Percentiles rank a stretch among this genome's conserved stretches.
These are phyloP conservation scores for Leishmania martiniquensis DNA, from an alignment of 208 protist genomes.

Conservation along the genomic window DNA sequence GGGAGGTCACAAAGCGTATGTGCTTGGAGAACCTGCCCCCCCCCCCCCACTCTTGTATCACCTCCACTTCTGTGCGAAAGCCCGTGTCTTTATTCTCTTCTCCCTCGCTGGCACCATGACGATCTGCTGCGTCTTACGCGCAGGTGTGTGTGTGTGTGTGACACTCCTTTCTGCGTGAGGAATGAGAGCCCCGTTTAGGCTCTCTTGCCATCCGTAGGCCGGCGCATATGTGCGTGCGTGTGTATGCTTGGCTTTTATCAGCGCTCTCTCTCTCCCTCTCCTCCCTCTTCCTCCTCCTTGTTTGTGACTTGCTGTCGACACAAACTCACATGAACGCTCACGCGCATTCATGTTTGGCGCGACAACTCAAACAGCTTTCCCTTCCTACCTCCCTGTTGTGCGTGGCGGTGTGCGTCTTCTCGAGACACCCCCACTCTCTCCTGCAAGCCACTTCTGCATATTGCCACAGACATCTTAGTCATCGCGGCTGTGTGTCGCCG, in stretches of 20 bases:
- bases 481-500: neutral
- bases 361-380: neutral
- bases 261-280: neutral
- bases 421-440: constrained; percentile 4
- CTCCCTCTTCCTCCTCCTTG: constrained; percentile 2
- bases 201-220: neutral
- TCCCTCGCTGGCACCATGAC: neutral
- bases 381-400: neutral
- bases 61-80: neutral
- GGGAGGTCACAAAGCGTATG: constrained; percentile 1
- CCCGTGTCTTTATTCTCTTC: neutral
- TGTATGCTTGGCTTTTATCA: neutral
- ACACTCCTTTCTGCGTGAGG: no score
- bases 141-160: neutral
- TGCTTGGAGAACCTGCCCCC: no score
- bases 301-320: neutral
- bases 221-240: neutral
- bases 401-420: neutral
- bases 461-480: neutral
- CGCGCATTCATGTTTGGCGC: neutral
- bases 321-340: neutral
- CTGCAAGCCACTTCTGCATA: neutral
- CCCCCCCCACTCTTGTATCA: neutral
- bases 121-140: neutral
- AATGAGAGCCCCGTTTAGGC: no score